These are phyloP conservation scores for Aureobasidium leucospermi DNA, from an alignment of 2,329 filamentous ascomycete genomes.

Conservation along the genomic window DNA sequence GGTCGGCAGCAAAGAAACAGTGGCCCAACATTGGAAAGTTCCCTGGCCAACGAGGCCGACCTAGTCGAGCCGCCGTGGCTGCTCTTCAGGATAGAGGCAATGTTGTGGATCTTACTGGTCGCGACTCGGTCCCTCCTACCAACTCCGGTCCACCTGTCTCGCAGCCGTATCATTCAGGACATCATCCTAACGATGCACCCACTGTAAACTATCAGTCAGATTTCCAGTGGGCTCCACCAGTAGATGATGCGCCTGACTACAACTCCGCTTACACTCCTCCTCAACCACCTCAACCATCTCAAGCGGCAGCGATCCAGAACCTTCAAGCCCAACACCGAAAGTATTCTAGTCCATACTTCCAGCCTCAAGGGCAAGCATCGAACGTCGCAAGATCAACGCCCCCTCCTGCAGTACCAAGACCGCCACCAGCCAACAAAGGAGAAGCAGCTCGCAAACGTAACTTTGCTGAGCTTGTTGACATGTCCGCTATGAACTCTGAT, in stretches of 20 bases:
- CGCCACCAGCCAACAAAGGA: constrained; percentile 40
- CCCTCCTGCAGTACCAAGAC: constrained; percentile 16
- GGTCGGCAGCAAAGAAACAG: background rate
- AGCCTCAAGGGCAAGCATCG: background rate
- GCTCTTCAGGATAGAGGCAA: background rate
- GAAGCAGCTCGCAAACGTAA: constrained; percentile 49
- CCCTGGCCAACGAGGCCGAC: constrained; percentile 4
- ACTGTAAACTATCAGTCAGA: constrained; percentile 11
- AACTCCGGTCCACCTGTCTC: background rate
- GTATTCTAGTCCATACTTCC: constrained; percentile 13
- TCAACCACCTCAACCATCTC: background rate
- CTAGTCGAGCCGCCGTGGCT: constrained; percentile 15
- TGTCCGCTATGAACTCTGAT: constrained; percentile 35
- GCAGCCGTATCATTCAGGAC: background rate
- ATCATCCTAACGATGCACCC: background rate
- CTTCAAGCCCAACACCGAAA: background rate
- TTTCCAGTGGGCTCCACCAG: background rate
- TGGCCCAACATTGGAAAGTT: background rate
- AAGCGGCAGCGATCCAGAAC: background rate
- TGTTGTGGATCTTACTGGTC: constrained; percentile 4
- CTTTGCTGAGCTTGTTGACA: constrained; percentile 48
- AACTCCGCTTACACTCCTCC: background rate
- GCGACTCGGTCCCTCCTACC: background rate
- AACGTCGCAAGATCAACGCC: constrained; percentile 15
- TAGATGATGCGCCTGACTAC: background rate